Evolutionary conservation across 225 moss, liverwort and hornwort genomes (phyloP).

Genomic region (Sphagnum contortum): DNA sequence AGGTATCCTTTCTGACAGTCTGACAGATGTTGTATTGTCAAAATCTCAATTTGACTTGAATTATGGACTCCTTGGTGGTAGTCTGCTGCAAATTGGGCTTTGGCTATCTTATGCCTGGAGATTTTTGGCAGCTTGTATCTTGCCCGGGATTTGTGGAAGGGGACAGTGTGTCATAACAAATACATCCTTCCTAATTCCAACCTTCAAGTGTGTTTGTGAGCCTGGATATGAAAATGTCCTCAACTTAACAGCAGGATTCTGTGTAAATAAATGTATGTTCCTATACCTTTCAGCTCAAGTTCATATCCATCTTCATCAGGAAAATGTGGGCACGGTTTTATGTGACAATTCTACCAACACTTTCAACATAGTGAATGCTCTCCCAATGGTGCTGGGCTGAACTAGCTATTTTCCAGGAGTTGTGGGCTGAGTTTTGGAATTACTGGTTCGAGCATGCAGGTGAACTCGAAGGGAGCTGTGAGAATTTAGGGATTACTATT

Average conservation of each 20-base stretch:
- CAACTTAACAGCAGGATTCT: conserved; percentile 41
- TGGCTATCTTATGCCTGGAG: too few species aligned
- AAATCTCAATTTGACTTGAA: too few species aligned
- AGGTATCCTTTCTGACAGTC: too few species aligned
- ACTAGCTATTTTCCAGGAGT: too few species aligned
- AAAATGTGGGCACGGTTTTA: neutral
- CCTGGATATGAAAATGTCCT: conserved; percentile 43
- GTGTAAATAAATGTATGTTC: conserved; percentile 37
- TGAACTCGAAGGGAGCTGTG: conserved; percentile 34
- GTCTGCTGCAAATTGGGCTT: too few species aligned
- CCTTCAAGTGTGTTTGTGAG: conserved; percentile 43
- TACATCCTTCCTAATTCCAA: conserved; percentile 23
- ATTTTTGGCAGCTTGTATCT: conserved; percentile 32
- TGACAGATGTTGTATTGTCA: too few species aligned
- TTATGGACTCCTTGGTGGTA: too few species aligned
- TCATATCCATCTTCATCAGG: neutral
- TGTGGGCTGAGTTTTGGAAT: neutral
- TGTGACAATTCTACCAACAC: too few species aligned
- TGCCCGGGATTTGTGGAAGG: conserved; percentile 43
- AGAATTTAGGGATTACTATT: conserved; percentile 26
- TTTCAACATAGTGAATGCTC: too few species aligned
- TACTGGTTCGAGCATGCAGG: conserved; percentile 15
- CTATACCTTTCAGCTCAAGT: neutral
- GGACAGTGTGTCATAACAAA: conserved; percentile 22
- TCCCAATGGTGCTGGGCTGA: too few species aligned